Base-by-base conservation (phyloP, 768 basidiomycete genomes). In the Suillus alpinus region DNA sequence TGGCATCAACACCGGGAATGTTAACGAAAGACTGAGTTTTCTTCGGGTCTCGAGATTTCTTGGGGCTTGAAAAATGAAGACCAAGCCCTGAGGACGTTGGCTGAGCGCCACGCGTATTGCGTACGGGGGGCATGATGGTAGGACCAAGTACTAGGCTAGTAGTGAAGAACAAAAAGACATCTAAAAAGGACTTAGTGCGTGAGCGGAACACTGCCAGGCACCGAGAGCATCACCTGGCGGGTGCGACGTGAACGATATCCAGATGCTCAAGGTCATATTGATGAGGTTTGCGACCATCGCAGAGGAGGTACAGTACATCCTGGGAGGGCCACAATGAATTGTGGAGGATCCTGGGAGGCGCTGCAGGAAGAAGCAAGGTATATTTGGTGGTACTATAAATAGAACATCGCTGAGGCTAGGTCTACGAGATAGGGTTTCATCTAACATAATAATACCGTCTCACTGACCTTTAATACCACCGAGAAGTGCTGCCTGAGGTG, bases 31-130 rank as follows among this genome's bases (percentile, higher is more conserved):
- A 7, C 1, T 56, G 59, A 26, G 55, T 61, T 53, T 67, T 63
- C 10, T 46, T 46, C 10, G 31, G 57, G 26, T 68, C 59, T 16
- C 39, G 16, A 18, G 26, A 31, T 52, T 66, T 69, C 16, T 59
- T 47, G 9, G 70, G 70, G 14, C 62, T 67, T 4, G 41, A 40
- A 31, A 67, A 71, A 18, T 61, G 59, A 9, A 23, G n/a, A 0
- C 69, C 66, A 4, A 71, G 62, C 10, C 70, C 66, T 40, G 34
- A 14, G 6, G 46, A 47, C 4, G 46, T 26, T 47, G 46, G 46
- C 26, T 16, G 46, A 26, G 6, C 7, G 14, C 46, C 46, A 47
- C 26, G 0, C 3, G 7, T 3, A 14, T 2, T 14, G 23, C 7
- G 26, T 0, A 14, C 14, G 3, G 46, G 23, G 6, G 46, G 14